These are phyloP conservation scores for Dimocarpus longan DNA, from an alignment of 345 rosid species.

Conservation along the genomic window DNA sequence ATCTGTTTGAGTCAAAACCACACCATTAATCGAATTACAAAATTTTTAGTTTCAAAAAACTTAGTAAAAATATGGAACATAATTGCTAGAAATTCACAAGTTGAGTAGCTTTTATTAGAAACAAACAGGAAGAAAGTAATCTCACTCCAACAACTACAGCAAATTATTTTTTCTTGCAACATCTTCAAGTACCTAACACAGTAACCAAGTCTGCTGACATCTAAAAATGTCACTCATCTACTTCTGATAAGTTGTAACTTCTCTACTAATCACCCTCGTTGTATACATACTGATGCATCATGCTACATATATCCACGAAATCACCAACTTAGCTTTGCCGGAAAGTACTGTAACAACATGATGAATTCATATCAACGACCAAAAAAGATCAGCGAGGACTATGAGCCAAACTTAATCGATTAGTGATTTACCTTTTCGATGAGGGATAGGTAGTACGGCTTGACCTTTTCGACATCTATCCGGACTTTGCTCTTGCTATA, in stretches of 20 bases:
- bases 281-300: conserved; percentile 1
- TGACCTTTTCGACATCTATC: conserved; percentile 53
- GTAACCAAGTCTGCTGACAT: not conserved
- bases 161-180: not conserved
- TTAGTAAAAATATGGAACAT: not conserved
- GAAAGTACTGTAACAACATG: conserved; percentile 32
- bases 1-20: too few species aligned
- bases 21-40: too few species aligned
- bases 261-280: not conserved
- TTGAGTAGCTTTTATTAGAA: not conserved
- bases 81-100: not conserved
- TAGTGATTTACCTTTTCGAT: conserved; percentile 36
- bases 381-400: not conserved
- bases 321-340: conserved; percentile 38
- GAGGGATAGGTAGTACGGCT: conserved; percentile 56
- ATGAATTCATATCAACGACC: not conserved
- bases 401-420: not conserved
- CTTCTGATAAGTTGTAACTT: not conserved
- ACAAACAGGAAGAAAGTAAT: not conserved
- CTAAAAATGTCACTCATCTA: not conserved
- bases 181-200: not conserved
- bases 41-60: not conserved
- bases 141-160: not conserved
- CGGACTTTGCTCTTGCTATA: conserved; percentile 63
- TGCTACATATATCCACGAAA: not conserved